These are phyloP conservation scores for Dentiscutata heterogama DNA, from an alignment of 371 early-diverging fungal species.

Conservation along the genomic window DNA sequence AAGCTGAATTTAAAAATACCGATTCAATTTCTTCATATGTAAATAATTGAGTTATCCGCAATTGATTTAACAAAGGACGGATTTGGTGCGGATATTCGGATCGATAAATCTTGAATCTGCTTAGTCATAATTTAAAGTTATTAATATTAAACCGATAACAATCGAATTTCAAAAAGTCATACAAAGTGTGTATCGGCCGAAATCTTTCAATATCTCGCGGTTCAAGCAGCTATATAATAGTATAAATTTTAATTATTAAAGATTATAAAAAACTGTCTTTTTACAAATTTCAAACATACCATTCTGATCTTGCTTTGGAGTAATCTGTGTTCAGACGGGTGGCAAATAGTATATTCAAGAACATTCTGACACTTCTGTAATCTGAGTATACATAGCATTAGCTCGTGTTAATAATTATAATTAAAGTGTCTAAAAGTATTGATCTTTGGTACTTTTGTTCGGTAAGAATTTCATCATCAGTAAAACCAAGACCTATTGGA, in stretches of 20 bases:
- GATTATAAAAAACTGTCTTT: background rate
- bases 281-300: background rate
- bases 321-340: conserved; percentile 11
- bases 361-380: conserved; percentile 11
- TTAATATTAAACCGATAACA: background rate
- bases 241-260: background rate
- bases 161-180: background rate
- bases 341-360: background rate
- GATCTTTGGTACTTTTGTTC: background rate
- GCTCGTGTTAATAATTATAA: background rate
- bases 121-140: background rate
- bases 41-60: background rate
- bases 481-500: background rate
- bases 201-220: conserved; percentile 2
- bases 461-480: conserved; percentile 20
- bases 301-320: background rate
- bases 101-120: conserved; percentile 28
- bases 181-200: background rate
- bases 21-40: conserved; percentile 18
- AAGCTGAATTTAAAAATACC: background rate
- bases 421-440: background rate
- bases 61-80: conserved; percentile 16
- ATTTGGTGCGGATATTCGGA: conserved; percentile 7
- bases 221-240: background rate
- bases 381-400: background rate